Evolutionary conservation across 257 asterid genomes (phyloP), one percentile per base, ranked within the genome.

Genomic region (Capsicum pubescens): DNA sequence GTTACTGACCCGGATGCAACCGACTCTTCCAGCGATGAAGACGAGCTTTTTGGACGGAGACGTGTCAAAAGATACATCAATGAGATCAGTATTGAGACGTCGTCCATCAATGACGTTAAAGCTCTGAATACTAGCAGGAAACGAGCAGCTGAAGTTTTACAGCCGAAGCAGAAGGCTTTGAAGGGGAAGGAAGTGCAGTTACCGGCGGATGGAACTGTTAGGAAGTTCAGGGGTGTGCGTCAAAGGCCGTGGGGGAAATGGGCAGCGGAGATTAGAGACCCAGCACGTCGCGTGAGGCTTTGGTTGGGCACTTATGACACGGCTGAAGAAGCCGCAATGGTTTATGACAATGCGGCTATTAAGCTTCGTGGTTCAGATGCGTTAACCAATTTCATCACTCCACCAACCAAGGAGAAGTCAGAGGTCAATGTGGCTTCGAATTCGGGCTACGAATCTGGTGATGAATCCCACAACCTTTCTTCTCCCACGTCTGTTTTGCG

Each of bases 221-320:
- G 87, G 78, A 90, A 90, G 86, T 90, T 87, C 63, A 86, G 93
- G 5, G 93, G 93, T 0, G 93, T 90, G 9, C 84, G 93, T 54
- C 93, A 90, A 71, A 59, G 93, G 66, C 91, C 91, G 0, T 90
- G 93, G 93, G 93, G 93, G 0, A 90, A 88, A 84, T 90, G 91
- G 91, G 93, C 93, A 0, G 91, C 91, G 0, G 93, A 90, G 86
- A 90, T 90, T 46, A 83, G 93, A 81, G 93, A 90, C 88, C 93
- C 93, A 0, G 66, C 85, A 19, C 76, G 88, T 66, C 88, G 90
- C 42, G 90, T 84, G 60, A 79, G 93, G 79, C 89, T 90, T 17
- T 90, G 93, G 93, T 79, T 90, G 79, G 93, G 93, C 9, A 90
- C 93, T 54, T 90, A 84, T 15, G 91, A 88, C 16, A 90, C 93